These are phyloP conservation scores for Diaporthe aspalathi DNA, from an alignment of 2,329 filamentous ascomycete species.

Conservation along the genomic window DNA sequence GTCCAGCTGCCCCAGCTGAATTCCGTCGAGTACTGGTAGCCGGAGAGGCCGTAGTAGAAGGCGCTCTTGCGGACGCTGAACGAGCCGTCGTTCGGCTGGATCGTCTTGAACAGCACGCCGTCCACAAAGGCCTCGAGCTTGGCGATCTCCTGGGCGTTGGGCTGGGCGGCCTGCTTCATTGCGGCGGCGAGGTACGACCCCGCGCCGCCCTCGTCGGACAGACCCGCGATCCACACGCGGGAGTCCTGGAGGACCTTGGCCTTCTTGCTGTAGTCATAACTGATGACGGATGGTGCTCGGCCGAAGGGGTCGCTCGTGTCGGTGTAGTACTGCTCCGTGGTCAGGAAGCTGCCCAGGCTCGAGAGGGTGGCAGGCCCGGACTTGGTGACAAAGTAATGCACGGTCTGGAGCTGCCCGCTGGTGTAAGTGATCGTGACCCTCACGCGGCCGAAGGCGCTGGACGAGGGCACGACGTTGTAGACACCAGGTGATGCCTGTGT, in stretches of 20 bases:
- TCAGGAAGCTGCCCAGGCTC: conserved; percentile 64
- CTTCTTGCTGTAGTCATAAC: conserved; percentile 63
- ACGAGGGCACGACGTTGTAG: conserved; percentile 57
- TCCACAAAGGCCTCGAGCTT: conserved; percentile 67
- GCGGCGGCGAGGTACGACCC: conserved; percentile 66
- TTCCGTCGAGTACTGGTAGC: conserved; percentile 56
- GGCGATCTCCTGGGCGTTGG: conserved; percentile 59
- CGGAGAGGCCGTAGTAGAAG: conserved; percentile 63
- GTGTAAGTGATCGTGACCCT: conserved; percentile 60
- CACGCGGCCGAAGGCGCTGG: conserved; percentile 60
- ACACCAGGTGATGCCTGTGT: conserved; percentile 45
- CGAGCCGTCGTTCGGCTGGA: conserved; percentile 54
- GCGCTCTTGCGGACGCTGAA: conserved; percentile 65
- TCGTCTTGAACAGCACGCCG: conserved; percentile 59
- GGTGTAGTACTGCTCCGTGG: conserved; percentile 63
- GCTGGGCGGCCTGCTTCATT: conserved; percentile 66
- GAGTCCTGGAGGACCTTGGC: conserved; percentile 58
- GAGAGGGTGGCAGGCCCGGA: conserved; percentile 55
- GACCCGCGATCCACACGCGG: conserved; percentile 68
- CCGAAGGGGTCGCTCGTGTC: conserved; percentile 64
- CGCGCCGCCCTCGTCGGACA: conserved; percentile 70
- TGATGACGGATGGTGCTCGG: conserved; percentile 65
- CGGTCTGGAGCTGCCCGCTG: conserved; percentile 60
- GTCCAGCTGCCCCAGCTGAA: conserved; percentile 63
- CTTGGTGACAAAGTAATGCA: conserved; percentile 69